phyloP scores from a whole-genome alignment of 2,329 filamentous ascomycete species.

The Diaporthe ilicicola region DNA sequence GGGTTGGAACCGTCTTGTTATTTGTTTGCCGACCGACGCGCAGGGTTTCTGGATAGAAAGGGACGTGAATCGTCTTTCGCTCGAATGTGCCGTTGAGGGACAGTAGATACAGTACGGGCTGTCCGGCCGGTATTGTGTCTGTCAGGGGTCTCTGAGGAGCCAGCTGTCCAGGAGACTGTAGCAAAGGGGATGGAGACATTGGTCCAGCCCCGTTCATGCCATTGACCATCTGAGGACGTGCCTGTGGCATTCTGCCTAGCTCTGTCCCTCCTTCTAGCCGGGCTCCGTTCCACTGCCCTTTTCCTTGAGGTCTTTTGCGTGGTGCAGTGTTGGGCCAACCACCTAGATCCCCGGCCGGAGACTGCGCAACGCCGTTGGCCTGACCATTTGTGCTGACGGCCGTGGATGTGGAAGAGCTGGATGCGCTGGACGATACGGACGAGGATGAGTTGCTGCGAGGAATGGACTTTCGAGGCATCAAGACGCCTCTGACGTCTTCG shows the following conservation, averaged over 20 bases:
- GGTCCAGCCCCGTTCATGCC: conserved; percentile 53
- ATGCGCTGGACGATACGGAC: conserved; percentile 75
- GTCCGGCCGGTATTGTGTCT: conserved; percentile 68
- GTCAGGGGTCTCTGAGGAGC: conserved; percentile 66
- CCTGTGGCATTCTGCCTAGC: conserved; percentile 51
- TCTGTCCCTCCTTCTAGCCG: conserved; percentile 59
- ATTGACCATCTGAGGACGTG: conserved; percentile 49
- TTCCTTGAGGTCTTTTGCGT: conserved; percentile 61
- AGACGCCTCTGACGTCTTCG: conserved; percentile 88
- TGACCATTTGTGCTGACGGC: conserved; percentile 69
- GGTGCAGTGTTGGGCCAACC: conserved; percentile 59
- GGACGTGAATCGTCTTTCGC: conserved; percentile 93
- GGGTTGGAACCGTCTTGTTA: conserved; percentile 91
- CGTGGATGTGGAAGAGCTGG: conserved; percentile 68
- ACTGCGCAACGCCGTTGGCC: conserved; percentile 63
- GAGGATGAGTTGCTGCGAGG: conserved; percentile 92
- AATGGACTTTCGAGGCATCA: conserved; percentile 86
- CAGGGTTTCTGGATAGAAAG: conserved; percentile 91
- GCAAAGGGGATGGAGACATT: conserved; percentile 48
- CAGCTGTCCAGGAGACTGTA: conserved; percentile 49
- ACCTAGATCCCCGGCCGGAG: conserved; percentile 56
- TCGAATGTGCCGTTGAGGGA: conserved; percentile 98
- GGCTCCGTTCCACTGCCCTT: conserved; percentile 57
- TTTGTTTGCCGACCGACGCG: conserved; percentile 97
- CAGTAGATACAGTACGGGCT: conserved; percentile 83